These are phyloP conservation scores for Claviceps capensis DNA, from an alignment of 2,329 filamentous ascomycete species.

Conservation along the genomic window DNA sequence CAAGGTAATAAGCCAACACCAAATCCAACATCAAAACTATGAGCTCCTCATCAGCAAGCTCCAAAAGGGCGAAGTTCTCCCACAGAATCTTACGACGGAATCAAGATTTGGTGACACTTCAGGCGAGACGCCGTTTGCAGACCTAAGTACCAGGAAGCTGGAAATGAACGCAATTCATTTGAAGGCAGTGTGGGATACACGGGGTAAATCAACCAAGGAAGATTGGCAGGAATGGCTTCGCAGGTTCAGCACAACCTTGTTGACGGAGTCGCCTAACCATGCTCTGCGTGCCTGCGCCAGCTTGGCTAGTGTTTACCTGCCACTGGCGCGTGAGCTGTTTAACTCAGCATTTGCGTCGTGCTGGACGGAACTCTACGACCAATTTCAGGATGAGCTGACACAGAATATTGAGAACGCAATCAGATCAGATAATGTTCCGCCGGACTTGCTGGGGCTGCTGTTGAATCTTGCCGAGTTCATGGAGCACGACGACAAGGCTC, in stretches of 20 bases:
- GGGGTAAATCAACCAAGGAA: slow-evolving; percentile 90
- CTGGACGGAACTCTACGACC: slow-evolving; percentile 95
- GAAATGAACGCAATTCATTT: slow-evolving; percentile 96
- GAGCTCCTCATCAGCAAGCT: slow-evolving; percentile 84
- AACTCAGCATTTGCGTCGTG: slow-evolving; percentile 98
- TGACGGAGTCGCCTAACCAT: slow-evolving; percentile 93
- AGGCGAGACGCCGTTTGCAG: slow-evolving; percentile 69
- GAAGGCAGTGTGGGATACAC: slow-evolving; percentile 93
- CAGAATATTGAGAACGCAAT: slow-evolving; percentile 91
- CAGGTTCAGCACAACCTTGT: slow-evolving; percentile 84
- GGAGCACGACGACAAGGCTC: slow-evolving; percentile 97
- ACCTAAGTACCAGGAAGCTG: slow-evolving; percentile 83
- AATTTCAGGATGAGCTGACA: slow-evolving; percentile 93
- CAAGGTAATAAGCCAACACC: slow-evolving; percentile 65
- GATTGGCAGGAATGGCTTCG: slow-evolving; percentile 99
- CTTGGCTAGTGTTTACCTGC: slow-evolving; percentile 80
- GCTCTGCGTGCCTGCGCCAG: slow-evolving; percentile 86
- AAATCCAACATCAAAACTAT: slow-evolving; percentile 82
- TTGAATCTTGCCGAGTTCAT: slow-evolving; percentile 98
- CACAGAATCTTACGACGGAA: slow-evolving; percentile 83
- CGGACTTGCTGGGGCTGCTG: slow-evolving; percentile 84
- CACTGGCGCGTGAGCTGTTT: slow-evolving; percentile 85
- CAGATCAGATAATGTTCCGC: slow-evolving; percentile 87
- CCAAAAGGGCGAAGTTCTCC: slow-evolving; percentile 87
- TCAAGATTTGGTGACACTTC: slow-evolving; percentile 63